Evolutionary conservation across 1,139 yeast genomes (phyloP).

Genomic region (Candida labiduridarum): DNA sequence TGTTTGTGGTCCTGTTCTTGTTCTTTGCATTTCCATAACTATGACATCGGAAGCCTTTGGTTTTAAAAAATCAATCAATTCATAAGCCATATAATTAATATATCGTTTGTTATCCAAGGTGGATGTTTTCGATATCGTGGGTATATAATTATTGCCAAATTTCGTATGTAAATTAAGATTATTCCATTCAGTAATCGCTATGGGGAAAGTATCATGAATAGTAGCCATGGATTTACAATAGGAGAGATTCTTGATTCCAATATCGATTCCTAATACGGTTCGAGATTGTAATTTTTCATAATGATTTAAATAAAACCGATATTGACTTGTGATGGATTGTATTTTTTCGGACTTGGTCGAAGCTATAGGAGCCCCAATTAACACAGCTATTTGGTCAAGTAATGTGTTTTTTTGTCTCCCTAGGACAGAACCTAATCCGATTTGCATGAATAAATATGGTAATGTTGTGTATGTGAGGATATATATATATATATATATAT

Average conservation of each 20-base stretch:
- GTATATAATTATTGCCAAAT: conserved; percentile 14
- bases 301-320: conserved; percentile 20
- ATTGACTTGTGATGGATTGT: conserved; percentile 24
- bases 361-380: conserved; percentile 36
- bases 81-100: conserved; percentile 25
- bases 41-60: conserved; percentile 21
- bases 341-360: conserved; percentile 30
- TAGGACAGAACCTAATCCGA: too few relatives aligned
- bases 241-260: conserved; percentile 46
- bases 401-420: too few relatives aligned
- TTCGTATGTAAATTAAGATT: conserved; percentile 25
- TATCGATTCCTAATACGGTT: conserved; percentile 31
- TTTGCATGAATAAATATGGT: too few relatives aligned
- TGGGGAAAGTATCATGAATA: conserved; percentile 9
- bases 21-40: conserved; percentile 43
- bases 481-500: too few relatives aligned
- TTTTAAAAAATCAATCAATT: conserved; percentile 19
- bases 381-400: conserved; percentile 27
- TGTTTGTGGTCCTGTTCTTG: conserved; percentile 34
- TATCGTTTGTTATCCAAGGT: conserved; percentile 29
- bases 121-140: conserved; percentile 17
- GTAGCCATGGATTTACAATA: conserved; percentile 30
- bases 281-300: conserved; percentile 14
- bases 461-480: too few relatives aligned
- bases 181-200: conserved; percentile 27